Evolutionary conservation across 371 early-diverging fungal genomes (phyloP).

Genomic region (Actinomucor elegans): DNA sequence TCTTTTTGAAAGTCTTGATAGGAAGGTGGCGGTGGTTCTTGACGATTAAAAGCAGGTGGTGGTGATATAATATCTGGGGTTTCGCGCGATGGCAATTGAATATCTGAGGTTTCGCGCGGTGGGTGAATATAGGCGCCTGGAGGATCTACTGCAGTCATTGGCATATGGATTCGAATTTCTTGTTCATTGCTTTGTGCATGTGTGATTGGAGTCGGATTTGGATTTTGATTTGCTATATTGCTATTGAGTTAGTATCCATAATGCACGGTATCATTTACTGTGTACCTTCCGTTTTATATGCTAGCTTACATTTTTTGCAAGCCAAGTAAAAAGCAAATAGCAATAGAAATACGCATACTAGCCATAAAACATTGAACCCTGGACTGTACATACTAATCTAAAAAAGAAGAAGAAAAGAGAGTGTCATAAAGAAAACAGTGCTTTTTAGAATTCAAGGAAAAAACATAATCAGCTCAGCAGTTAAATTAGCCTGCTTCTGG

Average conservation of each 20-base stretch:
- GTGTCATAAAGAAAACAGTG: not conserved
- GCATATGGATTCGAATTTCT: constrained; percentile 9
- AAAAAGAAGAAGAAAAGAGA: constrained; percentile 5
- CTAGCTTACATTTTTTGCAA: constrained; percentile 7
- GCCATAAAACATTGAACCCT: constrained; percentile 15
- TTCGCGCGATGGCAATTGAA: too few relatives aligned
- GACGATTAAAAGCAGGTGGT: constrained; percentile 1
- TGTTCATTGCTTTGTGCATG: not conserved
- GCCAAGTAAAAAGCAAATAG: constrained; percentile 16
- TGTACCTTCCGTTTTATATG: constrained; percentile 2
- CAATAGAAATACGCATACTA: constrained; percentile 14
- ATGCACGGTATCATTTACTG: too few relatives aligned
- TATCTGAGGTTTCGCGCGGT: too few relatives aligned
- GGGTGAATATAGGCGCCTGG: too few relatives aligned
- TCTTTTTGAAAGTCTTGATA: constrained; percentile 31
- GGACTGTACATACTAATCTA: not conserved
- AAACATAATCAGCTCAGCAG: too few relatives aligned
- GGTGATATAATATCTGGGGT: constrained; percentile 1
- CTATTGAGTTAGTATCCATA: too few relatives aligned
- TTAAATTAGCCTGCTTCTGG: too few relatives aligned
- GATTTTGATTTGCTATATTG: too few relatives aligned
- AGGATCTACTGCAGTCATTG: too few relatives aligned
- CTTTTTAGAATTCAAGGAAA: not conserved
- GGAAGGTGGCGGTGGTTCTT: constrained; percentile 24
- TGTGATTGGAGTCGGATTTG: not conserved